Evolutionary conservation across 1,284 basidiomycete species (phyloP).

Genomic region (Earliella scabrosa): DNA sequence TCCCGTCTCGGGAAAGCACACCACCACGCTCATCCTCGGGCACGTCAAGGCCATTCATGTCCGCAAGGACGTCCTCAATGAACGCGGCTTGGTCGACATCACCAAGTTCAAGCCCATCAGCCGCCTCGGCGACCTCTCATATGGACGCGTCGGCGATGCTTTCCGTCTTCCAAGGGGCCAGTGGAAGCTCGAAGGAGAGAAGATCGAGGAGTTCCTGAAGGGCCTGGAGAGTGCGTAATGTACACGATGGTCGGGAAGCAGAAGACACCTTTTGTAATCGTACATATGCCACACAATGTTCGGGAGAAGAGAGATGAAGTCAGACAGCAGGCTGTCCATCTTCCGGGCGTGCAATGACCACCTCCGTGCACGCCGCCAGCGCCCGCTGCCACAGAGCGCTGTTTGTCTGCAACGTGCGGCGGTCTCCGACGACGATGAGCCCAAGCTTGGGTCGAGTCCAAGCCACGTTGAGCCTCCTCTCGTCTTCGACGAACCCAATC

Average conservation of each 20-base stretch:
- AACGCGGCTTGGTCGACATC: conserved; percentile 60
- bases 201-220: conserved; percentile 20
- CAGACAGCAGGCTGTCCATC: too few species aligned
- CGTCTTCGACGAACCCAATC: conserved; percentile 76
- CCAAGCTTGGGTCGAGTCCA: conserved; percentile 72
- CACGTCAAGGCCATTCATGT: conserved; percentile 68
- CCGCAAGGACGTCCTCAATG: conserved; percentile 52
- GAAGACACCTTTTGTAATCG: too few species aligned
- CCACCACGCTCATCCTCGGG: conserved; percentile 66
- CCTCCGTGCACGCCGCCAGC: conserved; percentile 47
- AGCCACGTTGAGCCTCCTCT: conserved; percentile 72
- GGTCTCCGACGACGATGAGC: conserved; percentile 69
- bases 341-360: conserved; percentile 25
- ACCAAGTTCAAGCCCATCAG: conserved; percentile 61
- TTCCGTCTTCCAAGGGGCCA: conserved; percentile 60
- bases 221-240: not conserved
- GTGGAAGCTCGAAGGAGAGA: conserved; percentile 48
- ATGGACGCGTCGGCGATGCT: conserved; percentile 55
- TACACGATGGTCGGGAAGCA: too few species aligned
- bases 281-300: too few species aligned
- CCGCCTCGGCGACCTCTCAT: conserved; percentile 68
- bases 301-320: too few species aligned
- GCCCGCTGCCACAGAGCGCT: conserved; percentile 57
- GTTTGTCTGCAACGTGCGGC: conserved; percentile 51
- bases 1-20: conserved; percentile 44